These are phyloP conservation scores for Colletotrichum tabaci DNA, from an alignment of 2,329 filamentous ascomycete species.

Conservation along the genomic window DNA sequence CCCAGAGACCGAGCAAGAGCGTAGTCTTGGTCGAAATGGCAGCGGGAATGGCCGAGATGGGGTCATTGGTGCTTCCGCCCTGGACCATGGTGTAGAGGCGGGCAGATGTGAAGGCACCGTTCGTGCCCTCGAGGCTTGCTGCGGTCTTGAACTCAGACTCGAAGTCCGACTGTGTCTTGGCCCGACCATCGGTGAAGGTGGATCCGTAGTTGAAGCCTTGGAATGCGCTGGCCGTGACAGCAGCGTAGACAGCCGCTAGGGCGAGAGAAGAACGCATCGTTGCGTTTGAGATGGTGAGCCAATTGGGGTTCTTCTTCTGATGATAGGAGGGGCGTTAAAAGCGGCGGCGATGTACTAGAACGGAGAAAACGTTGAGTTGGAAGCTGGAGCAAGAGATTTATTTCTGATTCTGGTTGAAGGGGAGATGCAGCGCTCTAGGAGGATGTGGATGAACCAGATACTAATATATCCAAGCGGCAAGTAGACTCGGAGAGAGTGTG, in stretches of 20 bases:
- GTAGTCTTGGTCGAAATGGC: conserved; percentile 85
- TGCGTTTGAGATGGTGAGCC: background rate
- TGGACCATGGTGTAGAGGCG: conserved; percentile 85
- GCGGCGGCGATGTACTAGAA: too few relatives aligned
- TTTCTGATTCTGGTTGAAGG: background rate
- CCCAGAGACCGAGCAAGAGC: conserved; percentile 88
- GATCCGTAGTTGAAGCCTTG: conserved; percentile 84
- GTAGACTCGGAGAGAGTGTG: background rate
- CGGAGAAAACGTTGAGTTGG: background rate
- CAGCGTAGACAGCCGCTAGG: conserved; percentile 48
- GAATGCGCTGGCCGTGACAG: conserved; percentile 56
- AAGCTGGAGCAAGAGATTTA: background rate
- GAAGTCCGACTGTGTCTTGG: conserved; percentile 76
- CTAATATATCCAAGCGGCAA: background rate
- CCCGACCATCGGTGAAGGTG: conserved; percentile 70
- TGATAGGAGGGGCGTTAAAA: background rate
- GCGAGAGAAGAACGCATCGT: conserved; percentile 35
- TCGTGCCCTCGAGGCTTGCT: conserved; percentile 73
- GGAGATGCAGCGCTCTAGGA: background rate
- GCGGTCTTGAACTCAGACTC: conserved; percentile 79
- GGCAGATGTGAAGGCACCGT: conserved; percentile 75
- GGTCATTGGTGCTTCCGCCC: conserved; percentile 73
- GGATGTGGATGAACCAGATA: background rate
- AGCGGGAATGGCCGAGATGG: conserved; percentile 83
- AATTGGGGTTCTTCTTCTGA: background rate